Evolutionary conservation across 345 rosid species (phyloP).

Genomic region (Eutrema japonicum): DNA sequence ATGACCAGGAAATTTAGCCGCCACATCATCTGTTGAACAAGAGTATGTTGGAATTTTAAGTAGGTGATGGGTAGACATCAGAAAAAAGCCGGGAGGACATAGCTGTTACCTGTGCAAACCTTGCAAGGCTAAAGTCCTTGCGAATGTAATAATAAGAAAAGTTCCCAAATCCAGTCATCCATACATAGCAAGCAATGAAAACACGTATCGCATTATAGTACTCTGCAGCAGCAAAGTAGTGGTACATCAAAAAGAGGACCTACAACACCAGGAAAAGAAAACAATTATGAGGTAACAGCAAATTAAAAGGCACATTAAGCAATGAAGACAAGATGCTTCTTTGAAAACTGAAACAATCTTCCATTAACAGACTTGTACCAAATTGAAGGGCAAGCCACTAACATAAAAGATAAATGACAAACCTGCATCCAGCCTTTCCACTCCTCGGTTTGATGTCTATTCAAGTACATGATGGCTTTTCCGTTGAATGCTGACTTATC

Average conservation of each 20-base stretch:
- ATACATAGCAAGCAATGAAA: constrained; percentile 96
- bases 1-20: constrained; percentile 94
- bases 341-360: constrained; percentile 19
- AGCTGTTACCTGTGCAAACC: constrained; percentile 91
- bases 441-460: constrained; percentile 99
- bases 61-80: constrained; percentile 31
- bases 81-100: constrained; percentile 2
- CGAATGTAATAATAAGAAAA: constrained; percentile 98
- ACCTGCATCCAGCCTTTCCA: constrained; percentile 99
- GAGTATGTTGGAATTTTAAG: constrained; percentile 34
- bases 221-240: constrained; percentile 98
- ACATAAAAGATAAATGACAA: constrained; percentile 38
- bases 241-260: constrained; percentile 99
- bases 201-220: constrained; percentile 90
- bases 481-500: constrained; percentile 92
- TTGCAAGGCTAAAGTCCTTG: constrained; percentile 89
- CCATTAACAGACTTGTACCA: constrained; percentile 14
- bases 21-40: constrained; percentile 95
- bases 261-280: constrained; percentile 48
- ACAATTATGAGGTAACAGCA: constrained; percentile 28
- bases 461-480: constrained; percentile 86
- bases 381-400: not conserved
- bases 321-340: constrained; percentile 5
- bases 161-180: constrained; percentile 99
- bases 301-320: constrained; percentile 9